Conservation (phyloP, 768 basidiomycete genomes). For the Nidularia sp. region DNA sequence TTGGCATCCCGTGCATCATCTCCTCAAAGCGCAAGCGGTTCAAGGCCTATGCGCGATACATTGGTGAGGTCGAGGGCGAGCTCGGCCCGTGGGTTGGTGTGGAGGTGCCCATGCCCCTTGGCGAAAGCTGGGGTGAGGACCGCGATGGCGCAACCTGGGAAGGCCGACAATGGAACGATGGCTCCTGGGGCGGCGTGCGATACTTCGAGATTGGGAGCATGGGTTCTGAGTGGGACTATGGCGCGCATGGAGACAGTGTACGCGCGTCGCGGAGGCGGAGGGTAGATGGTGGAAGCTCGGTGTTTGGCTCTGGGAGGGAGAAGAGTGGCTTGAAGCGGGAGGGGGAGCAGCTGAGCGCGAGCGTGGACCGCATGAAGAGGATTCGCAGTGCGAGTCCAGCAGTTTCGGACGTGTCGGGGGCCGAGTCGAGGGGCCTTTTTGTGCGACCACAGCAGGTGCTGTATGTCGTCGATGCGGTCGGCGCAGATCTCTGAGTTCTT, state of each 20-base stretch:
- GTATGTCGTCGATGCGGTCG: slow-evolving; percentile 83
- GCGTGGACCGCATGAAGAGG: slow-evolving; percentile 60
- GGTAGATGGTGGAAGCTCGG: slow-evolving; percentile 25
- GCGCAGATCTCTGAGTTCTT: slow-evolving; percentile 42
- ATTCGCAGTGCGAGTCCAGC: slow-evolving; percentile 73
- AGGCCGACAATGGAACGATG: slow-evolving; percentile 84
- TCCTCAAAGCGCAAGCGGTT: slow-evolving; percentile 79
- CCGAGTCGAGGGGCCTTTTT: slow-evolving; percentile 72
- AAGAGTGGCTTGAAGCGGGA: slow-evolving; percentile 34
- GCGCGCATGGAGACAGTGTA: slow-evolving; percentile 34
- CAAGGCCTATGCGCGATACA: slow-evolving; percentile 84
- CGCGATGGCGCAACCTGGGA: slow-evolving; percentile 24
- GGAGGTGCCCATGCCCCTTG: slow-evolving; percentile 66
- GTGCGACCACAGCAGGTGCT: slow-evolving; percentile 84
- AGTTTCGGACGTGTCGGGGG: slow-evolving; percentile 43
- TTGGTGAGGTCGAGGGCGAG: slow-evolving; percentile 83
- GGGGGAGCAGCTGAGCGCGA: slow-evolving; percentile 41
- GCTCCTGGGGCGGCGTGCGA: slow-evolving; percentile 73
- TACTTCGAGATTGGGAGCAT: slow-evolving; percentile 75
- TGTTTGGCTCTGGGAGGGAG: slow-evolving; percentile 16
- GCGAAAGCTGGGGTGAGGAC: slow-evolving; percentile 42
- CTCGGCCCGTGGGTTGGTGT: slow-evolving; percentile 87
- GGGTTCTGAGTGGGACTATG: slow-evolving; percentile 63
- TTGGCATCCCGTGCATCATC: slow-evolving; percentile 90
- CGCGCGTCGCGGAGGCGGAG: slow-evolving; percentile 42